These are phyloP conservation scores for Botrytis fragariae DNA, from an alignment of 2,329 filamentous ascomycete species.

Conservation along the genomic window DNA sequence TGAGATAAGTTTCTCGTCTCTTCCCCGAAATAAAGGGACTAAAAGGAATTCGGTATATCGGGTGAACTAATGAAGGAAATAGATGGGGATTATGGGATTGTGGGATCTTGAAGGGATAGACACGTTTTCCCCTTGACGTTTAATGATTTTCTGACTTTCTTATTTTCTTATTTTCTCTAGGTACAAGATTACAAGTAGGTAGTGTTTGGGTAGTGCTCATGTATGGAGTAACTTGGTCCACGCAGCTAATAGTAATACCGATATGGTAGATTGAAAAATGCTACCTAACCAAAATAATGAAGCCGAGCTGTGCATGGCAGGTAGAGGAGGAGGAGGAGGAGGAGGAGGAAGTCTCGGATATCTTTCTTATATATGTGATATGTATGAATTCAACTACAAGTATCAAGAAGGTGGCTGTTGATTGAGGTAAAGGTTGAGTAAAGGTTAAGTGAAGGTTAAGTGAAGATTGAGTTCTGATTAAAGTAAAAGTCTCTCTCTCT, in stretches of 20 bases:
- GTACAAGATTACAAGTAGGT: background rate
- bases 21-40: background rate
- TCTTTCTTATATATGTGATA: background rate
- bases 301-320: background rate
- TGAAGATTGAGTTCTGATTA: background rate
- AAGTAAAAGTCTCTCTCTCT: background rate
- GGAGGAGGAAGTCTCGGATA: background rate
- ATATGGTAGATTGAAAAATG: background rate
- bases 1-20: background rate
- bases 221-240: background rate
- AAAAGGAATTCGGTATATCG: conserved; percentile 7
- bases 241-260: background rate
- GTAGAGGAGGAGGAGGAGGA: background rate
- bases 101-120: background rate
- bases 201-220: background rate
- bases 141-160: background rate
- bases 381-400: background rate
- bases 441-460: background rate
- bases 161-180: background rate
- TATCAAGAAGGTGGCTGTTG: background rate
- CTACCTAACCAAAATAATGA: background rate
- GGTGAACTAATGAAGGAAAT: background rate
- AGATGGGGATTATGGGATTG: background rate
- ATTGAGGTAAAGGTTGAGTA: background rate
- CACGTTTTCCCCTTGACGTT: conserved; percentile 3